Percentiles rank a stretch among this genome's conserved stretches.
phyloP scores from a whole-genome alignment of 129 eudicot genomes.

The Saposhnikovia divaricata region DNA sequence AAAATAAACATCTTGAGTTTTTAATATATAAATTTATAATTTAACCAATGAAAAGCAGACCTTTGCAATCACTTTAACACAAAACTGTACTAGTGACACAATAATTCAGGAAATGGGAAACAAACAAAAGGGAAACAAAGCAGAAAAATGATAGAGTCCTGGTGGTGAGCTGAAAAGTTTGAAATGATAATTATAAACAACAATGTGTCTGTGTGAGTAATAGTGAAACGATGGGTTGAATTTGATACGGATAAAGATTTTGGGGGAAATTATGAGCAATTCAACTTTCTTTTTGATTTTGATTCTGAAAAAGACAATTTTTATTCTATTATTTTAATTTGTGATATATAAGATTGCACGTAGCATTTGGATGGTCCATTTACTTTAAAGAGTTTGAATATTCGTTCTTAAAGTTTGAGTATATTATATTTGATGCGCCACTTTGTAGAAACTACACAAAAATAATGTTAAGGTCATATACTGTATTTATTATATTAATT shows the following conservation, averaged over 20 bases:
- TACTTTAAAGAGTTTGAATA: slow-evolving; percentile 1
- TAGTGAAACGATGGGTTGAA: background rate
- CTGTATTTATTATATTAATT: too few species aligned
- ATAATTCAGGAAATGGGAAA: background rate
- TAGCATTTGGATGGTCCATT: background rate
- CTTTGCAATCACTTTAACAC: background rate
- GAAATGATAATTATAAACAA: background rate
- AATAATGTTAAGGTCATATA: too few species aligned
- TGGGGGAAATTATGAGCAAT: background rate
- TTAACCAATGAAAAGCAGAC: background rate
- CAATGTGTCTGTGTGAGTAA: background rate
- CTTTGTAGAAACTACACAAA: background rate
- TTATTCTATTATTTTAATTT: background rate
- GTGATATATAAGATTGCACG: slow-evolving; percentile 3
- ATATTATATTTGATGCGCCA: background rate
- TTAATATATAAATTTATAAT: background rate
- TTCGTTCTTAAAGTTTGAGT: background rate
- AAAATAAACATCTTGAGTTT: too few species aligned
- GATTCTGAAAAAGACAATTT: background rate
- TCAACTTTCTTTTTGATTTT: background rate
- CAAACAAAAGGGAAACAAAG: slow-evolving; percentile 1
- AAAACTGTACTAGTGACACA: background rate
- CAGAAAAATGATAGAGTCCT: slow-evolving; percentile 1
- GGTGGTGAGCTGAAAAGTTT: slow-evolving; percentile 7
- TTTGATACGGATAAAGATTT: slow-evolving; percentile 2